A percentile compares a stretch with the other conserved stretches of the same genome.
phyloP scores from a whole-genome alignment of 2,329 filamentous ascomycete genomes.

The Sclerotinia nivalis region DNA sequence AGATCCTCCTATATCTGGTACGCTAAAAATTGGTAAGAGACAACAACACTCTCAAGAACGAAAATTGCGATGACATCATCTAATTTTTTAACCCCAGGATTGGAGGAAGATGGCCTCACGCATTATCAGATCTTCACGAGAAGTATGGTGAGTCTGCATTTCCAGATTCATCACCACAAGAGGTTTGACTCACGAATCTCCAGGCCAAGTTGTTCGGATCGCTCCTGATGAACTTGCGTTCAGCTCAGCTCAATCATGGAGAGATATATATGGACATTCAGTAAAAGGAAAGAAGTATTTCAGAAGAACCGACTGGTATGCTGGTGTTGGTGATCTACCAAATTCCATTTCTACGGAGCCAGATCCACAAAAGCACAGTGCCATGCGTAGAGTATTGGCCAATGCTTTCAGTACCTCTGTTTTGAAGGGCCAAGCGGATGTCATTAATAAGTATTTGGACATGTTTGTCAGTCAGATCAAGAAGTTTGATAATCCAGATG shows the following conservation, averaged over 20 bases:
- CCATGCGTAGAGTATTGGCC: slow-evolving; percentile 11
- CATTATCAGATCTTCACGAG: slow-evolving; percentile 1
- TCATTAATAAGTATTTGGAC: slow-evolving; percentile 7
- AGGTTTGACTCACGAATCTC: background rate
- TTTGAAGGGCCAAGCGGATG: background rate
- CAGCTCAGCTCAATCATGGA: slow-evolving; percentile 14
- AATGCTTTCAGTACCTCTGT: slow-evolving; percentile 14
- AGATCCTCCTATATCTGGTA: slow-evolving; percentile 20
- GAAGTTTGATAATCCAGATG: background rate
- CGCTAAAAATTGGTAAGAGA: slow-evolving; percentile 12
- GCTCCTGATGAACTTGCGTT: slow-evolving; percentile 8
- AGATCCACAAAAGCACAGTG: slow-evolving; percentile 3
- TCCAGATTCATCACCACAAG: background rate
- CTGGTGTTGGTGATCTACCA: slow-evolving; percentile 10
- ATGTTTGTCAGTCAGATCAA: slow-evolving; percentile 13
- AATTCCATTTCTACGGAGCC: slow-evolving; percentile 8
- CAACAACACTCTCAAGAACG: no score
- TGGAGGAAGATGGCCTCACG: slow-evolving; percentile 8
- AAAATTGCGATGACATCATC: background rate
- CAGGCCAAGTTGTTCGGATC: background rate
- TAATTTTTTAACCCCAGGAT: background rate
- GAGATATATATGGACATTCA: slow-evolving; percentile 12
- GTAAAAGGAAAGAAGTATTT: slow-evolving; percentile 19
- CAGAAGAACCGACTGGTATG: slow-evolving; percentile 15
- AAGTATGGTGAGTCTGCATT: background rate